A percentile compares a stretch with the other conserved stretches of the same genome.
Evolutionary conservation across 164 flowering plant species (phyloP).

Genomic region (Chimonanthus praecox): DNA sequence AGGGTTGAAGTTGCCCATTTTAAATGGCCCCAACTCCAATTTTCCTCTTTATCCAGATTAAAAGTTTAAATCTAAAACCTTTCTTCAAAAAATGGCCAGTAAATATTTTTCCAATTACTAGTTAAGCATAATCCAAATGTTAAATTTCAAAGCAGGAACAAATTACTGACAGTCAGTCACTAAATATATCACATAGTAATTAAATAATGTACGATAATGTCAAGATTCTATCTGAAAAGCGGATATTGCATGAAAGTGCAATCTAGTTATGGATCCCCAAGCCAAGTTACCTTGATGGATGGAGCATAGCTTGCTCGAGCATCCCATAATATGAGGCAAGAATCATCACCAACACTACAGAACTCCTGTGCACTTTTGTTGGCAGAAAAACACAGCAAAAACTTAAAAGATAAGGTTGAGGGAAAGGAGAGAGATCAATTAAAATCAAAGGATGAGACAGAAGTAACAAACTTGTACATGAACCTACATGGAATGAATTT

Average conservation of each 20-base stretch:
- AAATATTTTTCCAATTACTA: no score
- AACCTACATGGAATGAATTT: not conserved
- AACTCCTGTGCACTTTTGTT: conserved; percentile 77
- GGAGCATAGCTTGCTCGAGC: conserved; percentile 77
- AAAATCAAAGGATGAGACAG: not conserved
- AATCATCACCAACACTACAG: conserved; percentile 98
- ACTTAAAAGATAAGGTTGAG: conserved; percentile 11
- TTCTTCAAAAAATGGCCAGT: no score
- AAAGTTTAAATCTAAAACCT: no score
- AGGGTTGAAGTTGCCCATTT: no score
- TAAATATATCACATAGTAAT: not conserved
- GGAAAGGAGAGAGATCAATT: not conserved
- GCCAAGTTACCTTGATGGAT: conserved; percentile 50
- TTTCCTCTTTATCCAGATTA: no score
- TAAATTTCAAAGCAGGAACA: not conserved
- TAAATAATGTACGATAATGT: not conserved
- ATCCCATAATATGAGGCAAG: conserved; percentile 97
- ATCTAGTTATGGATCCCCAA: not conserved
- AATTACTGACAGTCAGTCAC: not conserved
- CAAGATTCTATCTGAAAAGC: not conserved
- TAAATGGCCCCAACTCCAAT: no score
- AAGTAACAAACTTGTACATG: not conserved
- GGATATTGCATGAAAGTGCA: not conserved
- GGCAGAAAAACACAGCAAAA: conserved; percentile 1
- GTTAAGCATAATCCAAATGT: not conserved